phyloP scores from a whole-genome alignment of 805 yeast genomes.

The Ogataea philodendri region DNA sequence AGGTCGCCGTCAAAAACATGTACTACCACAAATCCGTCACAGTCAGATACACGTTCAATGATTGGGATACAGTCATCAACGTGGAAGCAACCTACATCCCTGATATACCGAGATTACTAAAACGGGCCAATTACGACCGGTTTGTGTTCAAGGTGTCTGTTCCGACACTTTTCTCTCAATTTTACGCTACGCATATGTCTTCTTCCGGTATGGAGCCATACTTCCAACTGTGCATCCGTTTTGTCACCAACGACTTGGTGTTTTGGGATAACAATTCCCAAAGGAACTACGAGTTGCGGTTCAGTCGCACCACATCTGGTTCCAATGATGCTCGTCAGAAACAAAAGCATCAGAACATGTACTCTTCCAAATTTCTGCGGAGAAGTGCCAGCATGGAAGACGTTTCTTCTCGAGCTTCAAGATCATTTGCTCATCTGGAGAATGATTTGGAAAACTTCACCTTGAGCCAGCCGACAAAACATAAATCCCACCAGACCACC shows the following conservation, averaged over 20 bases:
- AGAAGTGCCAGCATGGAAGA: constrained; percentile 28
- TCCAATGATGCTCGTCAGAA: neutral
- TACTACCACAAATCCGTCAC: constrained; percentile 66
- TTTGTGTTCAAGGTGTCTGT: constrained; percentile 64
- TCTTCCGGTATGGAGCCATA: constrained; percentile 25
- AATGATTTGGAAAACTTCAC: constrained; percentile 8
- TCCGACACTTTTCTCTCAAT: constrained; percentile 37
- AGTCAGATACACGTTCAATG: constrained; percentile 71
- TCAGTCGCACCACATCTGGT: constrained; percentile 11
- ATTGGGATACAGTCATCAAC: constrained; percentile 75
- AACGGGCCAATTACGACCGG: constrained; percentile 59
- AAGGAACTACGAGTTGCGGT: constrained; percentile 55
- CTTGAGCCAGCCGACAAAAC: constrained; percentile 11
- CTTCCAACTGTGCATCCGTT: constrained; percentile 54
- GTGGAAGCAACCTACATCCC: constrained; percentile 59
- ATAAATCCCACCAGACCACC: no score
- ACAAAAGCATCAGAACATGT: constrained; percentile 10
- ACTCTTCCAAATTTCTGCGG: constrained; percentile 23
- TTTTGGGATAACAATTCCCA: constrained; percentile 76
- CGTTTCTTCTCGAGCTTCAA: constrained; percentile 5
- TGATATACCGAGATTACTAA: constrained; percentile 51
- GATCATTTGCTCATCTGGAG: constrained; percentile 5
- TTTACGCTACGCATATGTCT: constrained; percentile 20
- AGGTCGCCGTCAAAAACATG: constrained; percentile 74
- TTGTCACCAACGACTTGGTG: constrained; percentile 46